Base-by-base conservation (phyloP, 208 protist genomes). In the Wallacemonas rigidus region DNA sequence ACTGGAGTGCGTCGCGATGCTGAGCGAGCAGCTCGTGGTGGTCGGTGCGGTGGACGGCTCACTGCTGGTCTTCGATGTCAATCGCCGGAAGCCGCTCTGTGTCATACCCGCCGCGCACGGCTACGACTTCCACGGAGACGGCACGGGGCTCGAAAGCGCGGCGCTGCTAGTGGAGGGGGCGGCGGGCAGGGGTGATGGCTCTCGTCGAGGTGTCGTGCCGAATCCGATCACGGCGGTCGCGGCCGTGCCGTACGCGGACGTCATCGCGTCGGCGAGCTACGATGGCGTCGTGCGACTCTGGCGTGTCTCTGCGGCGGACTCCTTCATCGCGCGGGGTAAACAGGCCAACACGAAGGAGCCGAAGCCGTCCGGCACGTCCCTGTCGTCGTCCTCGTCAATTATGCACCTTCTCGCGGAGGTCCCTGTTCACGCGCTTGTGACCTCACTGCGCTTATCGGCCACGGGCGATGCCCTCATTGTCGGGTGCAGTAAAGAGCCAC, bases 181-280 rank as follows among this genome's bases (percentile, higher is more conserved):
- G 53, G n/a, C 26, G 41, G 53, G 38, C 53, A 44, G 15, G 7
- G 15, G 15, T 8, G 7, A 48, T 15, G 2, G 5, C 11, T 14
- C 45, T 6, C 67, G 38, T 53, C 8, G 47, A n/a, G 14, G 70
- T n/a, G 62, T 56, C 47, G 76, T 75, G 26, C 76, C 91, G 3
- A 97, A 97, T 63, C 85, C 89, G 39, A 95, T 97, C 74, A 93
- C 87, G 26, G 88, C 93, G 3, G 80, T 97, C 6, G 93, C 91
- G 0, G 80, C 88, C 0, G 85, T 95, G 41, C 87, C 93, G 50
- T 95, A 96, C 77, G 77, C 88, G 6, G 90, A 97, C 63, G 67
- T 96, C 41, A 77, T 89, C 5, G 91, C 89, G 15, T 89, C 88
- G 6, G 93, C 85, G n/a, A 94, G 91, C 79, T 96, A 93, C 75